Percentiles rank a stretch among this genome's conserved stretches.
Evolutionary conservation across 1,139 yeast genomes (phyloP).

Genomic region (Kodamaea plutei): DNA sequence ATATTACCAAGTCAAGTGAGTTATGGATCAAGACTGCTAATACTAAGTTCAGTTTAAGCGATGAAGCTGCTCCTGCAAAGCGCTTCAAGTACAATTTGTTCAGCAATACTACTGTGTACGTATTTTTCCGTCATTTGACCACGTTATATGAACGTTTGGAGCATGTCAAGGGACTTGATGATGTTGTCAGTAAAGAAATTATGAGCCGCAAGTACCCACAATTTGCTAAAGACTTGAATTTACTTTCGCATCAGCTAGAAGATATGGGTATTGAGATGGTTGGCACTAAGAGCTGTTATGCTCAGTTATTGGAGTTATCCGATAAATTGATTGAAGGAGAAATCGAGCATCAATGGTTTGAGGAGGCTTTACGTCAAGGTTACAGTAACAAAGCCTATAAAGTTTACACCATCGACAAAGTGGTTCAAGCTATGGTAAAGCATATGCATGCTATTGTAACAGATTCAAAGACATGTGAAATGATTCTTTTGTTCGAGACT

Average conservation of each 20-base stretch:
- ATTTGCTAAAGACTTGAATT: conserved; percentile 84
- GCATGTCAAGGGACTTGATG: conserved; percentile 69
- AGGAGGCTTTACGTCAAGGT: conserved; percentile 92
- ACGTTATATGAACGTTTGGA: conserved; percentile 75
- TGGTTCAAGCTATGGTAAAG: conserved; percentile 83
- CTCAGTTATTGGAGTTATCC: conserved; percentile 68
- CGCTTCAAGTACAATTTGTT: conserved; percentile 68
- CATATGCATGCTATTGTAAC: conserved; percentile 78
- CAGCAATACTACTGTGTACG: conserved; percentile 87
- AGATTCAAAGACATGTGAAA: conserved; percentile 80
- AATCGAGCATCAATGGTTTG: conserved; percentile 92
- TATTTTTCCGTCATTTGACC: conserved; percentile 82
- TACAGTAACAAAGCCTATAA: conserved; percentile 91
- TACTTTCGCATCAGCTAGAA: conserved; percentile 75
- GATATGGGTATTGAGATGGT: conserved; percentile 74
- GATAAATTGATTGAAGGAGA: conserved; percentile 84
- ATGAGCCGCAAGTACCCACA: conserved; percentile 62
- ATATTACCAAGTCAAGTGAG: conserved; percentile 59
- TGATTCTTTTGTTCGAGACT: conserved; percentile 73
- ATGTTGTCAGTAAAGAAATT: conserved; percentile 67
- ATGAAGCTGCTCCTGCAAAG: conserved; percentile 19
- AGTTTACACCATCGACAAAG: conserved; percentile 89
- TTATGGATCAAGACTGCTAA: conserved; percentile 57
- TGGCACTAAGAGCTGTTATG: conserved; percentile 67
- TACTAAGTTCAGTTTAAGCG: conserved; percentile 26